Evolutionary conservation across 352 stramenopile genomes (phyloP).

Genomic region (Phytophthora vignae): DNA sequence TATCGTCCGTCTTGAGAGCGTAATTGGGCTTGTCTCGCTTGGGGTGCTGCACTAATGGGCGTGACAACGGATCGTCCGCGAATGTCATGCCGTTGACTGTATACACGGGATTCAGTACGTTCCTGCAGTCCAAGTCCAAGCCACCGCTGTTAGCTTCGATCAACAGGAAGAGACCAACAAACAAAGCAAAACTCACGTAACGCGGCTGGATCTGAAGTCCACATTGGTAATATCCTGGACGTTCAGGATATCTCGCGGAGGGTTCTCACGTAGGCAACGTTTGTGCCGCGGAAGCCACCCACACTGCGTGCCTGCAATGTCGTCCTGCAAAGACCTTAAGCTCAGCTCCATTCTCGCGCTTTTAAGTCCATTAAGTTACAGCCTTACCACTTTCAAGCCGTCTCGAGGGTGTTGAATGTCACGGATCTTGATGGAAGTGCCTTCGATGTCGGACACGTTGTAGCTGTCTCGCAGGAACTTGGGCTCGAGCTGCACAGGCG

Average conservation of each 20-base stretch:
- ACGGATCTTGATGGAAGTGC: constrained; percentile 56
- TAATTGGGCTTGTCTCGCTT: constrained; percentile 63
- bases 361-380: no score
- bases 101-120: constrained; percentile 82
- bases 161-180: background rate
- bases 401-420: constrained; percentile 57
- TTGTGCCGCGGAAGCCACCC: constrained; percentile 70
- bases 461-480: constrained; percentile 83
- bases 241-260: constrained; percentile 70
- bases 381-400: constrained; percentile 50
- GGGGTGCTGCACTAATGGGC: constrained; percentile 52
- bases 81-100: constrained; percentile 70
- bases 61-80: constrained; percentile 60
- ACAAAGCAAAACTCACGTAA: constrained; percentile 53
- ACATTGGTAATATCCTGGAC: constrained; percentile 75
- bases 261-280: constrained; percentile 53
- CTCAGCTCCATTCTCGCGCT: background rate
- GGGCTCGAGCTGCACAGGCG: constrained; percentile 40
- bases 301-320: constrained; percentile 60
- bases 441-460: constrained; percentile 77
- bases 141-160: background rate
- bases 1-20: constrained; percentile 67
- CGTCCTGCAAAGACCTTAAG: constrained; percentile 41
- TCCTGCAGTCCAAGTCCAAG: constrained; percentile 32
- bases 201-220: constrained; percentile 73